Conservation (phyloP, 1,139 yeast species). For the Nakaseomyces bracarensis region DNA sequence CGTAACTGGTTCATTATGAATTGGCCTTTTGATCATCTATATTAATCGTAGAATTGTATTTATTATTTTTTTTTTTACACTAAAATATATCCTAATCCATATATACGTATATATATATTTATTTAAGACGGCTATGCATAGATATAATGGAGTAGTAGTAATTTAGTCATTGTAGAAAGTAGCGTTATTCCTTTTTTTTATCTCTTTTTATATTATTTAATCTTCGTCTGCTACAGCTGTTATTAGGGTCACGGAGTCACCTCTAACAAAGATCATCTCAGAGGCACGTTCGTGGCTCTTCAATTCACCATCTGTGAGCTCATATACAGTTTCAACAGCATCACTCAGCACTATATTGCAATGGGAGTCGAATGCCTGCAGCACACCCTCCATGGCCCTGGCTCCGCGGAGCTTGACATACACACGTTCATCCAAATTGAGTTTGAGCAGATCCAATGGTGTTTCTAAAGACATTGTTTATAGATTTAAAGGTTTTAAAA, state of each 20-base stretch:
- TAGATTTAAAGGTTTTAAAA: too few species aligned
- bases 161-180: too few species aligned
- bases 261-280: slow-evolving; percentile 92
- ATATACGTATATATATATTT: too few species aligned
- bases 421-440: slow-evolving; percentile 79
- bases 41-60: too few species aligned
- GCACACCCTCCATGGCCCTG: slow-evolving; percentile 79
- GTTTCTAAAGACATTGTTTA: slow-evolving; percentile 33
- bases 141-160: too few species aligned
- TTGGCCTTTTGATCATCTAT: too few species aligned
- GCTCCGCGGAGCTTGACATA: slow-evolving; percentile 93
- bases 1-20: too few species aligned
- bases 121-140: too few species aligned
- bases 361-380: slow-evolving; percentile 95
- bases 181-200: background rate
- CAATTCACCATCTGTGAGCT: slow-evolving; percentile 38
- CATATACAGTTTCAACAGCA: slow-evolving; percentile 75
- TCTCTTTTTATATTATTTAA: slow-evolving; percentile 5
- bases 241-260: slow-evolving; percentile 84
- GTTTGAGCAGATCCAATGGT: slow-evolving; percentile 82
- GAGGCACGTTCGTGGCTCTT: slow-evolving; percentile 52
- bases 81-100: too few species aligned
- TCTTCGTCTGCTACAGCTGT: slow-evolving; percentile 40
- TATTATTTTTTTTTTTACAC: too few species aligned
- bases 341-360: slow-evolving; percentile 94